Conservation (phyloP, 345 rosid species). For the Hevea brasiliensis region DNA sequence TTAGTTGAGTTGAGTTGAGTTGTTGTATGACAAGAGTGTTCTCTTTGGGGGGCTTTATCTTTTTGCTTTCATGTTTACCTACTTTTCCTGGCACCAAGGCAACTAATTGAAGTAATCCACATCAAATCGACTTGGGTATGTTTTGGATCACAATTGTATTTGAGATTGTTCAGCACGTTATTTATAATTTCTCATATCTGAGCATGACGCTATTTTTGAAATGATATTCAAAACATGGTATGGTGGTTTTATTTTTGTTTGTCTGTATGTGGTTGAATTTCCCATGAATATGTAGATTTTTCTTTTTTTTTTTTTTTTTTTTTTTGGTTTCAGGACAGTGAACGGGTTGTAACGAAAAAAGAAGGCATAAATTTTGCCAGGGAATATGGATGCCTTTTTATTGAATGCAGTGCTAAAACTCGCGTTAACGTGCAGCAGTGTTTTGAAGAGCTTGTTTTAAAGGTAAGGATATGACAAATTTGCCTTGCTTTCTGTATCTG, state of each 20-base stretch:
- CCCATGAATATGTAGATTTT: not conserved
- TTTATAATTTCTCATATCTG: not conserved
- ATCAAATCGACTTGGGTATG: not conserved
- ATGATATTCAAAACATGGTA: not conserved
- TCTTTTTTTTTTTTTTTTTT: not conserved
- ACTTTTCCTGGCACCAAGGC: not conserved
- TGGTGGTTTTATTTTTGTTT: not conserved
- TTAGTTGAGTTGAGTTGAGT: too few relatives aligned
- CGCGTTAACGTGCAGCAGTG: slow-evolving; percentile 85
- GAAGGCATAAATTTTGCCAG: slow-evolving; percentile 89
- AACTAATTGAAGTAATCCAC: not conserved
- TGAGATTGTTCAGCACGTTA: not conserved
- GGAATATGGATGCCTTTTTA: slow-evolving; percentile 84
- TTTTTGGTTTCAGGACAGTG: slow-evolving; percentile 63
- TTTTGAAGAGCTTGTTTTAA: slow-evolving; percentile 91
- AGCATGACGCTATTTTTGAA: not conserved
- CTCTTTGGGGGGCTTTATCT: not conserved
- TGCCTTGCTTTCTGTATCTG: not conserved
- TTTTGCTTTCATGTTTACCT: not conserved
- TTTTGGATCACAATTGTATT: not conserved
- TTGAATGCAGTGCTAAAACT: slow-evolving; percentile 95
- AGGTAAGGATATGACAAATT: slow-evolving; percentile 45
- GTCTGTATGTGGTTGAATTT: not conserved
- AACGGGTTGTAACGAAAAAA: slow-evolving; percentile 81
- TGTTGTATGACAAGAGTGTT: too few relatives aligned